phyloP scores from a whole-genome alignment of 495 filamentous ascomycete species.

The Articulospora tetracladia region DNA sequence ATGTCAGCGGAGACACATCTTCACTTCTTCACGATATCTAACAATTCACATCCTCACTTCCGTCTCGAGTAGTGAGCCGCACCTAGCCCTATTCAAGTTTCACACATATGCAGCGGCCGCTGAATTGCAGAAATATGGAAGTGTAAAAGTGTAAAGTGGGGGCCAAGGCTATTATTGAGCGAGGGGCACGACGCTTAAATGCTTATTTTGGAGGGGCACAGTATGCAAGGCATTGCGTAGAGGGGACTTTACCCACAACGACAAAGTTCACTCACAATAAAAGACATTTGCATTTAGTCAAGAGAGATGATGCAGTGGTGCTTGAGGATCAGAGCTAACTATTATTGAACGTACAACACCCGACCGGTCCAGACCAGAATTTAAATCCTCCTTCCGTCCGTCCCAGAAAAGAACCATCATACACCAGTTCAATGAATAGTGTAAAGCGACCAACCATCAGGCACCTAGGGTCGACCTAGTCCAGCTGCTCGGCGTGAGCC shows the following conservation, averaged over 20 bases:
- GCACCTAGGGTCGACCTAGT: neutral
- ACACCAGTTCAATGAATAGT: neutral
- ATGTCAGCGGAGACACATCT: too few species aligned
- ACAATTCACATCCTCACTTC: too few species aligned
- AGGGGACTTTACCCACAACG: too few species aligned
- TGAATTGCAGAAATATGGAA: neutral
- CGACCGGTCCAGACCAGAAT: neutral
- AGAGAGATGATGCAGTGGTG: neutral
- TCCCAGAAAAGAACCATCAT: neutral
- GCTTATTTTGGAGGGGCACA: neutral
- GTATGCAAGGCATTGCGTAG: too few species aligned
- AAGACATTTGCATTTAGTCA: too few species aligned
- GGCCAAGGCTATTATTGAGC: neutral
- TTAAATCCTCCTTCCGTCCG: neutral
- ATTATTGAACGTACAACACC: neutral
- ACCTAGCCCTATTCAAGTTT: neutral
- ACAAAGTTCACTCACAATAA: too few species aligned
- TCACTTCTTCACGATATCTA: too few species aligned
- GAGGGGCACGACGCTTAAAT: neutral
- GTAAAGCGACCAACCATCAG: neutral
- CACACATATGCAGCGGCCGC: neutral
- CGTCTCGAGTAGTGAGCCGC: too few species aligned
- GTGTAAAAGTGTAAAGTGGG: neutral
- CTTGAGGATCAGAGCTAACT: neutral
- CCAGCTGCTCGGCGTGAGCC: conserved; percentile 5